Evolutionary conservation across 2,329 filamentous ascomycete species (phyloP).

Genomic region (Penicillium sp.): DNA sequence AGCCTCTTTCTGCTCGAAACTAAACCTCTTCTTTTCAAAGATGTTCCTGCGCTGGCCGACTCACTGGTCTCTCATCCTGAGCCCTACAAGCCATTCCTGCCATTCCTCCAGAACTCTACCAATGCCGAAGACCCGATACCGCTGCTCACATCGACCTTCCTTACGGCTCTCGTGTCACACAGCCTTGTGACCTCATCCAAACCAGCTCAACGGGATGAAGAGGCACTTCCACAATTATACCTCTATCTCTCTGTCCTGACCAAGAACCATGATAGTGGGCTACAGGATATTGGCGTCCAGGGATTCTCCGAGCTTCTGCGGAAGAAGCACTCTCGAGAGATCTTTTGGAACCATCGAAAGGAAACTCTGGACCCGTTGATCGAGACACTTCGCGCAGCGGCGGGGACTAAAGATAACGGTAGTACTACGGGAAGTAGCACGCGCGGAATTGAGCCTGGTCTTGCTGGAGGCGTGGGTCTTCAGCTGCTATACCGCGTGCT

Average conservation of each 20-base stretch:
- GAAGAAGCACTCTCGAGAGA: conserved; percentile 70
- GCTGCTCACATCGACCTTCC: conserved; percentile 83
- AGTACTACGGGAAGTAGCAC: conserved; percentile 61
- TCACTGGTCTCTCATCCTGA: conserved; percentile 73
- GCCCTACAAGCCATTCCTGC: conserved; percentile 76
- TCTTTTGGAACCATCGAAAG: conserved; percentile 89
- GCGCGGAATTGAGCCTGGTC: conserved; percentile 65
- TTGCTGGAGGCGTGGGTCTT: conserved; percentile 78
- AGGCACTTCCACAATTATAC: conserved; percentile 80
- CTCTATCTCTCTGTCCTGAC: conserved; percentile 82
- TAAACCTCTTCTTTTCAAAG: conserved; percentile 50
- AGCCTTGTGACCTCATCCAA: conserved; percentile 65
- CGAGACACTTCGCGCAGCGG: conserved; percentile 75
- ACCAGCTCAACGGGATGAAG: conserved; percentile 63
- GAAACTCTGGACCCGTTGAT: conserved; percentile 83
- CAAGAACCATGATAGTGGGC: conserved; percentile 81
- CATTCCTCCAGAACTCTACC: conserved; percentile 79
- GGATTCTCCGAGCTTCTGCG: conserved; percentile 85
- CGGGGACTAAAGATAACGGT: conserved; percentile 73
- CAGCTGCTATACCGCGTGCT: conserved; percentile 94
- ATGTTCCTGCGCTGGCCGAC: conserved; percentile 76
- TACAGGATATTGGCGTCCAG: conserved; percentile 94
- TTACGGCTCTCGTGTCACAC: conserved; percentile 75
- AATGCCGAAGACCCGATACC: conserved; percentile 87
- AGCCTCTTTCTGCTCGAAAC: background rate